Evolutionary conservation across 371 early-diverging fungal genomes (phyloP), one percentile per base, ranked within the genome.

Genomic region (Mucor ambiguus): DNA sequence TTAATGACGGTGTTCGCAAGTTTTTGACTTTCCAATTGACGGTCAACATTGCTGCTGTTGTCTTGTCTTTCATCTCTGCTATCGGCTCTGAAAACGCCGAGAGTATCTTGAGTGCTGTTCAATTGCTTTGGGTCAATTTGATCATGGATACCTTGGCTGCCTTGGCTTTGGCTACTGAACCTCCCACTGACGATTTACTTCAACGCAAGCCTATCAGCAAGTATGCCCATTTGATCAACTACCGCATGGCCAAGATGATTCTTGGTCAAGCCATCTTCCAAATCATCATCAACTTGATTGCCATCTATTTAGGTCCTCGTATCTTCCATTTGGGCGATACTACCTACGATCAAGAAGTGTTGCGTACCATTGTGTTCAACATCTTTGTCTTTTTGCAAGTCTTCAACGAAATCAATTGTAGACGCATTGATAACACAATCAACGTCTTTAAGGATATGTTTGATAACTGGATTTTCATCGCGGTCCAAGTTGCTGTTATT

Each of bases 91-190:
- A 95, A 14, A 91, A 96, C 88, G 96, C 98, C n/a, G 97, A 97
- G 79, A 96, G 97, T 54, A 90, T 92, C 4, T 80, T 99, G 68
- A 95, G 95, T 63, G 97, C 99, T 49, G 97, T 98, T 37, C 98
- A 98, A 80, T 85, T 99, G 26, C 85, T 99, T 49, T 98, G 98
- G 97, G 98, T 98, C 56, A 99, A 99, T 74, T 77, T 99, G 73
- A 96, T 99, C 18, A 98, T 98, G 59, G 98, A 98, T 79, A 98
- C 98, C 14, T 85, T 97, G 61, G 98, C 99, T 30, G 98, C 99
- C 30, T 92, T 96, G 2, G 96, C 98, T 12, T 89, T 99, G 56
- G 98, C 98, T 32, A 96, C 98, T 79, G 97, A 99, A 76, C 98
- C 98, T 14, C 91, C 96, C 18, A 96, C 96, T 67, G 82, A 94